Evolutionary conservation across 495 filamentous ascomycete species (phyloP), one percentile per base, ranked within the genome.

Genomic region (Xylaria grammica): DNA sequence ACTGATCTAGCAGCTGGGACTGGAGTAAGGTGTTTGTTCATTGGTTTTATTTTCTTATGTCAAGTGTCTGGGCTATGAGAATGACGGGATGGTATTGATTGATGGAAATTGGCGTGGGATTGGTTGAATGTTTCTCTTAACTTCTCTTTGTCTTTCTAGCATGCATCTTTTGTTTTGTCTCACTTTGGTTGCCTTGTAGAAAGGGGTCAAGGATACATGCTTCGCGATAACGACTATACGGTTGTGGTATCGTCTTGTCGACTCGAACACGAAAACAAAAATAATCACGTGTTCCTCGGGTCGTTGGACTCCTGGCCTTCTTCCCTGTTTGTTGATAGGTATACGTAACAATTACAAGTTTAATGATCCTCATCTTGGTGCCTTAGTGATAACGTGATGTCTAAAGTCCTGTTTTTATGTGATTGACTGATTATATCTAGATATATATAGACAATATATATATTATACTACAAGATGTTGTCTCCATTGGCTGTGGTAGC

Each of bases 261-360:
- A n/a, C n/a, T n/a, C n/a, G n/a, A n/a, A n/a, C n/a, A n/a, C n/a
- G n/a, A n/a, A n/a, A n/a, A n/a, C n/a, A n/a, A n/a, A n/a, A n/a
- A n/a, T n/a, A n/a, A n/a, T n/a, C n/a, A n/a, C n/a, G n/a, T n/a
- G n/a, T n/a, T n/a, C n/a, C n/a, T n/a, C n/a, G n/a, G n/a, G n/a
- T n/a, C n/a, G n/a, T n/a, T n/a, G n/a, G n/a, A n/a, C n/a, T n/a
- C n/a, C n/a, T n/a, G n/a, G n/a, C n/a, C n/a, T n/a, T n/a, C n/a
- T n/a, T n/a, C 54, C n/a, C 29, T 58, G 19, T 24, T n/a, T 45
- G 30, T 19, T 62, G 40, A 51, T 36, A 63, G 10, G 26, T 20
- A 50, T 48, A 30, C 38, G 45, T 63, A 59, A 40, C 60, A 56
- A 55, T 40, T 46, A 53, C 22, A 38, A 49, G 38, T 64, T 62